Evolutionary conservation across 345 rosid genomes (phyloP).

Genomic region (Hibiscus tridactylites): DNA sequence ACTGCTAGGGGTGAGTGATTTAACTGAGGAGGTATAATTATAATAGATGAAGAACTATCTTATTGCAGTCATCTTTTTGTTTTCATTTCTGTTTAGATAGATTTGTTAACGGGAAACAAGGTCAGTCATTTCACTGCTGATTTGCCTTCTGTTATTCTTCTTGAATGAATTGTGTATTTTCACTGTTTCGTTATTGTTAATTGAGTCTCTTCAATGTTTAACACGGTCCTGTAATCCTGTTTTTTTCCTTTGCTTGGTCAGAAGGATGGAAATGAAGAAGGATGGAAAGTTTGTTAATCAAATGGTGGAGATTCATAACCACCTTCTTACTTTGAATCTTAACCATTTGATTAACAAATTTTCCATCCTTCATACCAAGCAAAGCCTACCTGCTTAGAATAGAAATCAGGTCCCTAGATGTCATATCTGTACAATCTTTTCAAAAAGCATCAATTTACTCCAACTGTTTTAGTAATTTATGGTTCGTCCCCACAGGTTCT

Average conservation of each 20-base stretch:
- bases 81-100: not conserved
- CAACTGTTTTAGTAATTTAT: conserved; percentile 1
- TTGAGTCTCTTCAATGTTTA: not conserved
- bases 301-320: no score
- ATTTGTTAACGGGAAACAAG: not conserved
- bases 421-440: not conserved
- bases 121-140: not conserved
- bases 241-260: not conserved
- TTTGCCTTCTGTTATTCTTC: not conserved
- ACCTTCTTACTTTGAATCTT: no score
- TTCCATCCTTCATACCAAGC: no score
- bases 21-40: not conserved
- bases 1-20: conserved; percentile 74
- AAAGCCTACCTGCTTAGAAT: not conserved
- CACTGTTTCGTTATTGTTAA: not conserved
- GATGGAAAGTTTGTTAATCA: no score
- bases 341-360: no score
- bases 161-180: not conserved
- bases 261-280: no score
- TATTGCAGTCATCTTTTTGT: not conserved
- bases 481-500: conserved; percentile 43
- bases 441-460: not conserved
- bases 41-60: not conserved
- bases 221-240: not conserved
- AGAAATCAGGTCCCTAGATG: not conserved